phyloP scores from a whole-genome alignment of 768 basidiomycete genomes.

The Tylopilus intermedius region DNA sequence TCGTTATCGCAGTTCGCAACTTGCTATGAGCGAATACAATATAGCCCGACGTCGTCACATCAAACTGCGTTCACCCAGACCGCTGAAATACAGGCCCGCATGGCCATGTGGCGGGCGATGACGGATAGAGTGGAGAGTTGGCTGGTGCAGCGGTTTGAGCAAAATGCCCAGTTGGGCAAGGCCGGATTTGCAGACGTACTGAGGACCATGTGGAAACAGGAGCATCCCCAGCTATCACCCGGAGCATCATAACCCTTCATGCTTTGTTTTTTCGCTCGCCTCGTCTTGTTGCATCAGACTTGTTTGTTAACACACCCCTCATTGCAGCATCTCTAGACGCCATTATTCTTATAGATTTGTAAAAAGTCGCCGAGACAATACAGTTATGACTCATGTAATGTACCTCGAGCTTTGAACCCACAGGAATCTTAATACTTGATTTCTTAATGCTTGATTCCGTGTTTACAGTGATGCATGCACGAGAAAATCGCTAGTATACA shows the following conservation, averaged over 20 bases:
- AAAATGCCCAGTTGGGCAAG: constrained; percentile 88
- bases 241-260: constrained; percentile 23
- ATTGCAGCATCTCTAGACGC: constrained; percentile 20
- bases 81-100: constrained; percentile 84
- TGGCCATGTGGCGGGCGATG: constrained; percentile 74
- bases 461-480: background rate
- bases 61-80: constrained; percentile 80
- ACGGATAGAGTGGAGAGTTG: constrained; percentile 82
- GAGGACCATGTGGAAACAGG: constrained; percentile 69
- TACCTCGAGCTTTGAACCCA: constrained; percentile 2
- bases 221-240: constrained; percentile 43
- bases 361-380: constrained; percentile 22
- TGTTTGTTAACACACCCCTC: constrained; percentile 1
- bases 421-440: background rate
- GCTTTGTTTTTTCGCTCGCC: background rate
- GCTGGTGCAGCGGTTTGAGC: constrained; percentile 84
- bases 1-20: constrained; percentile 92
- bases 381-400: constrained; percentile 29
- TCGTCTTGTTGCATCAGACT: constrained; percentile 6
- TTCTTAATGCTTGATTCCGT: background rate
- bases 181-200: constrained; percentile 87
- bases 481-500: background rate
- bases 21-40: constrained; percentile 86
- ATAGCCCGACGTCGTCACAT: constrained; percentile 60
- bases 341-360: constrained; percentile 19